A percentile compares a stretch with the other conserved stretches of the same genome.
phyloP scores from a whole-genome alignment of 257 asterid genomes.

The Sherardia arvensis region DNA sequence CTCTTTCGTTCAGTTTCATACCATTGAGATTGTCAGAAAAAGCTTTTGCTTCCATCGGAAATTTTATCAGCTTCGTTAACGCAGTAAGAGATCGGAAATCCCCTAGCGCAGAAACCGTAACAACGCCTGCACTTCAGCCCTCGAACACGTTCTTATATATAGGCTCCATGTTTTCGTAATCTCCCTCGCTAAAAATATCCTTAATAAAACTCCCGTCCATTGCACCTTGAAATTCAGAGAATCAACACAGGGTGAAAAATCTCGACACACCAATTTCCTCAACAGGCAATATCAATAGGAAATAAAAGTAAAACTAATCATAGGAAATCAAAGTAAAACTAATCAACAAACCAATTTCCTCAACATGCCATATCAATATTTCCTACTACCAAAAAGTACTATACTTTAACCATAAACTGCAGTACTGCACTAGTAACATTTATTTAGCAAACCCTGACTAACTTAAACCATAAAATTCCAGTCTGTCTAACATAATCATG shows the following conservation, averaged over 20 bases:
- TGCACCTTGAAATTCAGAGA: too few species aligned
- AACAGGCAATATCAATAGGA: too few species aligned
- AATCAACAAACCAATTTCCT: neutral
- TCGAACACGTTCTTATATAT: slow-evolving; percentile 71
- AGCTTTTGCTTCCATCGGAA: slow-evolving; percentile 72
- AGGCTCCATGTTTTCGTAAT: slow-evolving; percentile 70
- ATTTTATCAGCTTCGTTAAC: slow-evolving; percentile 49
- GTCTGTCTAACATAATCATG: too few species aligned
- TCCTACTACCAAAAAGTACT: too few species aligned
- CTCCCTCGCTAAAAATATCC: slow-evolving; percentile 70
- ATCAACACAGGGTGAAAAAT: too few species aligned
- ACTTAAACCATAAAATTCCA: too few species aligned
- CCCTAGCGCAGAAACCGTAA: slow-evolving; percentile 84
- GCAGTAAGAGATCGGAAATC: slow-evolving; percentile 83
- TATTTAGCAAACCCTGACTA: too few species aligned
- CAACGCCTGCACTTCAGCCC: slow-evolving; percentile 80
- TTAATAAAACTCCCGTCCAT: slow-evolving; percentile 47
- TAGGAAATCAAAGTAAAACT: neutral
- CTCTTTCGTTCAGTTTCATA: slow-evolving; percentile 96
- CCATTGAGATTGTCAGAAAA: slow-evolving; percentile 80
- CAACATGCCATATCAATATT: too few species aligned
- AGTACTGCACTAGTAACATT: too few species aligned
- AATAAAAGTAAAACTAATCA: neutral
- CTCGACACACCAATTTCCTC: too few species aligned
- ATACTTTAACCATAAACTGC: too few species aligned